phyloP scores from a whole-genome alignment of 73 alveolate genomes.

The Stentor coeruleus region DNA sequence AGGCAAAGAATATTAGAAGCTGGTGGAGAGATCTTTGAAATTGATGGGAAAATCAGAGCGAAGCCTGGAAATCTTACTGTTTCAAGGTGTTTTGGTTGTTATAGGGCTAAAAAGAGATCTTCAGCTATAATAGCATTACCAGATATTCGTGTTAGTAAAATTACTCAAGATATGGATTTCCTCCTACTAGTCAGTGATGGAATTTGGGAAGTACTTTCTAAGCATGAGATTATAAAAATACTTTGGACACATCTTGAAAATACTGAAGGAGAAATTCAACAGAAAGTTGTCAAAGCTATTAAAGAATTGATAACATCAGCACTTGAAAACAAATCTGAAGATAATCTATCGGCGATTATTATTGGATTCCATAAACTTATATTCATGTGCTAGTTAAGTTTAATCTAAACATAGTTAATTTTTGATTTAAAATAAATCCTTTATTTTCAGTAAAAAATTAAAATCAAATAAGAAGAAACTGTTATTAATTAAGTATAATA shows the following conservation, averaged over 20 bases:
- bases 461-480: too few relatives aligned
- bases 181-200: conserved; percentile 87
- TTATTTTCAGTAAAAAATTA: too few relatives aligned
- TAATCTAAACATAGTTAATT: too few relatives aligned
- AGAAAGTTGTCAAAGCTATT: background rate
- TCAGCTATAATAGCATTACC: conserved; percentile 54
- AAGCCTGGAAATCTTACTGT: background rate
- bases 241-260: conserved; percentile 37
- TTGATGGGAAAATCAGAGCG: background rate
- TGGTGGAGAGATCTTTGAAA: background rate
- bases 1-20: background rate
- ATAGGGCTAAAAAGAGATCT: background rate
- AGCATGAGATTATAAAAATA: conserved; percentile 56
- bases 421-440: too few relatives aligned
- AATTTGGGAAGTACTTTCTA: conserved; percentile 59
- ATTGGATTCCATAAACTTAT: background rate
- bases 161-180: conserved; percentile 65
- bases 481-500: too few relatives aligned
- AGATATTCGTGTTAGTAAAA: conserved; percentile 50
- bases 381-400: too few relatives aligned
- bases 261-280: background rate
- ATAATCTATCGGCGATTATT: background rate
- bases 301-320: background rate
- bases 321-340: background rate
- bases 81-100: background rate